phyloP scores from a whole-genome alignment of 345 rosid species.

The Hevea brasiliensis region DNA sequence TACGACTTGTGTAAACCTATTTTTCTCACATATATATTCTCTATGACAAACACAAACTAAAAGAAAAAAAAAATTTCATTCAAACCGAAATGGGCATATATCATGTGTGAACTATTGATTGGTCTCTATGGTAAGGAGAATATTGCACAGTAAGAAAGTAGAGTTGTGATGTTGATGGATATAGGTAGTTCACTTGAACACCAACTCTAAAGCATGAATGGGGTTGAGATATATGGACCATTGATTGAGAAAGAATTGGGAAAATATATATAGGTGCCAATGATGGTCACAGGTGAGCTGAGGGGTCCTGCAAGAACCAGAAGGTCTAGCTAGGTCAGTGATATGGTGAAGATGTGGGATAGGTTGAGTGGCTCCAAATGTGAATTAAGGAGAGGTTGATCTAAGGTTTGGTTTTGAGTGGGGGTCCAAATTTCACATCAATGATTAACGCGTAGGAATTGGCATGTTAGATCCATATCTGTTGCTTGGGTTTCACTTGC shows the following conservation, averaged over 20 bases:
- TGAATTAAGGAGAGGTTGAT: too few relatives aligned
- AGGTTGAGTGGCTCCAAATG: too few relatives aligned
- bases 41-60: too few relatives aligned
- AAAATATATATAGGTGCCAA: conserved; percentile 10
- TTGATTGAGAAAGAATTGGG: conserved; percentile 35
- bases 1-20: too few relatives aligned
- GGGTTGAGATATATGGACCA: conserved; percentile 19
- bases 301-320: conserved; percentile 21
- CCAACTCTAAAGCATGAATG: conserved; percentile 26
- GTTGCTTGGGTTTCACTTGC: conserved; percentile 32
- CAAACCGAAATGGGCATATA: background rate
- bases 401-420: too few relatives aligned
- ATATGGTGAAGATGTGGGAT: background rate
- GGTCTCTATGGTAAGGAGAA: conserved; percentile 12
- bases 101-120: conserved; percentile 17
- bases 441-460: conserved; percentile 32
- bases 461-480: conserved; percentile 7
- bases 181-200: conserved; percentile 14
- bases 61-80: background rate
- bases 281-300: conserved; percentile 29
- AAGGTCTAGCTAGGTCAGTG: background rate
- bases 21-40: too few relatives aligned
- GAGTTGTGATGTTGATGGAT: conserved; percentile 21
- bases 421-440: conserved; percentile 35
- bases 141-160: background rate